phyloP scores from a whole-genome alignment of 2,329 filamentous ascomycete genomes.

The Spiromastix sp. region DNA sequence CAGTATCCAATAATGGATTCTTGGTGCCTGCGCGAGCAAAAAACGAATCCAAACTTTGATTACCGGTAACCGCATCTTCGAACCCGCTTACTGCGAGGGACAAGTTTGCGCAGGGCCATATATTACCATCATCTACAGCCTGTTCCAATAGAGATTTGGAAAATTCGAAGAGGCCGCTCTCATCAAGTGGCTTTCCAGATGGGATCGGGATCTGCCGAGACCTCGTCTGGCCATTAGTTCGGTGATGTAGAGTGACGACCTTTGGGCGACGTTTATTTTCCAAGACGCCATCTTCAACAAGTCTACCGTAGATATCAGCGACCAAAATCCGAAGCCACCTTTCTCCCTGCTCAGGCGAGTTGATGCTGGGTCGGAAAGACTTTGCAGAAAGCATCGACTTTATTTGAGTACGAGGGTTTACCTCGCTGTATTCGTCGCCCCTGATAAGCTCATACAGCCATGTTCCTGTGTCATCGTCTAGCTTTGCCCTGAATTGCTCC shows the following conservation, averaged over 20 bases:
- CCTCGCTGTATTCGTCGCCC: conserved; percentile 76
- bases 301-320: conserved; percentile 78
- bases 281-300: conserved; percentile 82
- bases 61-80: conserved; percentile 74
- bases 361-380: conserved; percentile 79
- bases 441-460: conserved; percentile 82
- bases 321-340: conserved; percentile 87
- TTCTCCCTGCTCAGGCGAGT: conserved; percentile 62
- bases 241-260: conserved; percentile 75
- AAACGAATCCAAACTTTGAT: conserved; percentile 77
- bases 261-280: conserved; percentile 80
- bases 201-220: conserved; percentile 71
- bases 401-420: conserved; percentile 84
- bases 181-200: conserved; percentile 61
- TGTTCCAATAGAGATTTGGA: conserved; percentile 68
- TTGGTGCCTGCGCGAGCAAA: conserved; percentile 48
- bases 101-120: conserved; percentile 88
- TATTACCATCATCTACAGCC: conserved; percentile 63
- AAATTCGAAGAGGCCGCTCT: conserved; percentile 61
- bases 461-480: conserved; percentile 73
- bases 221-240: conserved; percentile 60
- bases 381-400: conserved; percentile 97
- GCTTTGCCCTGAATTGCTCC: conserved; percentile 63
- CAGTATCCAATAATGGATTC: neutral
- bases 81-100: conserved; percentile 86